Base-by-base conservation (phyloP, 2,329 filamentous ascomycete species). In the Emericellopsis atlantica region DNA sequence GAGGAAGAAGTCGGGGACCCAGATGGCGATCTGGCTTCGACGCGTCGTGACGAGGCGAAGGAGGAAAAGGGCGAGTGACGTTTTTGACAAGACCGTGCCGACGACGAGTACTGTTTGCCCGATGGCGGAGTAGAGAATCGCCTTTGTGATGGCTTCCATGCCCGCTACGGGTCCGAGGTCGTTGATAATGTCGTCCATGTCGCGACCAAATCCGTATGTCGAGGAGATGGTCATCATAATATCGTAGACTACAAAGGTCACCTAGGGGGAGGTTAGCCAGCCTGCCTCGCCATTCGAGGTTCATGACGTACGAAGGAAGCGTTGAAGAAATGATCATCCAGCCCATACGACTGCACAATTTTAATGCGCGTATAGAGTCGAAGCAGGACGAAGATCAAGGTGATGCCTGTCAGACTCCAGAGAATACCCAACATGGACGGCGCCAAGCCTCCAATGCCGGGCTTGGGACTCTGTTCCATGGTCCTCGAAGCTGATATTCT, bases 31-130 rank as follows among this genome's bases (percentile, higher is more conserved):
- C 12, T 49, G 51, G 46, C 60, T 54, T 51, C 54, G 55, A 11
- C 36, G 39, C 8, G 44, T 45, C 6, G 48, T 48, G 16, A 60
- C 55, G 23, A 63, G 46, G 6, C 58, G 53, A 4, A 60, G 44
- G 9, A 63, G 43, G 43, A 63, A 63, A 18, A 59, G 50, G 1
- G 54, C 59, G 1, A 62, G 47, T 0, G 58, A 60, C 24, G 49
- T 41, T 41, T 63, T 63, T 5, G 57, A 54, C 26, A 54, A 48
- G 11, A 54, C 54, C 48, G 58, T 62, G 22, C 57, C 59, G 2
- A 57, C 26, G 11, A 62, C 44, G 6, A 53, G 53, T 37, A 64
- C 57, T 0, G 51, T 51, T 41, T 59, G 56, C 4, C 51, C 54
- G 15, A 56, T 53, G 32, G 43, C 41, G 46, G 32, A 57, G 50